Evolutionary conservation across 805 yeast species (phyloP), one percentile per base, ranked within the genome.

Genomic region (Lipomyces japonicus): DNA sequence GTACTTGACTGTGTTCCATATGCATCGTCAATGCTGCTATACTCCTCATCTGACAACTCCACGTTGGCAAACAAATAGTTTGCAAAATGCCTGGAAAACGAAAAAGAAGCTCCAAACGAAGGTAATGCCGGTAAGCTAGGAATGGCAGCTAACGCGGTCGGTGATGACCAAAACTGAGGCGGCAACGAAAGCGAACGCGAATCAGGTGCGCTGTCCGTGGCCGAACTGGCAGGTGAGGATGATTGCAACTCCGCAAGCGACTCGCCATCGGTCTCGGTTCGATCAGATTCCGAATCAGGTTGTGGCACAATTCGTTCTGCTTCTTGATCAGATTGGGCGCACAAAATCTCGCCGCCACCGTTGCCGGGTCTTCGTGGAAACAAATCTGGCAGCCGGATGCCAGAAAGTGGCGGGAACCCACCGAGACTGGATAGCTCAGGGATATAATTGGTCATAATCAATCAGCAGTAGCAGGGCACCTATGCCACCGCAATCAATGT

Each of bases 391-490:
- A 53, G 40, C 14, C 55, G 38, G 16, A 53, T 49, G 16, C 34
- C n/a, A 21, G 49, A 40, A 12, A 53, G 40, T 12, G 52, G 46
- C 10, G 58, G 58, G 21, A 53, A 47, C 6, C 58, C 58, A 16
- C 58, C 58, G 16, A 53, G 42, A 6, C 30, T 22, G 3, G 58
- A 53, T 14, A 53, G n/a, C 42, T 53, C 48, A 5, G 58, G 58
- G 19, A 53, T 53, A 18, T 45, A 45, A 19, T 32, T 44, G 14
- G 22, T 6, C 32, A 10, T 28, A 10, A 10, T 14, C 32, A 28
- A 10, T 28, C 32, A 10, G 14, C 32, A n/a, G n/a, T n/a, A n/a
- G n/a, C n/a, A n/a, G n/a, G n/a, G n/a, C n/a, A n/a, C n/a, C n/a
- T n/a, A n/a, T n/a, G n/a, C n/a, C n/a, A n/a, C n/a, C n/a, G n/a